phyloP scores from a whole-genome alignment of 352 stramenopile genomes.

The Globisporangium spiculum region DNA sequence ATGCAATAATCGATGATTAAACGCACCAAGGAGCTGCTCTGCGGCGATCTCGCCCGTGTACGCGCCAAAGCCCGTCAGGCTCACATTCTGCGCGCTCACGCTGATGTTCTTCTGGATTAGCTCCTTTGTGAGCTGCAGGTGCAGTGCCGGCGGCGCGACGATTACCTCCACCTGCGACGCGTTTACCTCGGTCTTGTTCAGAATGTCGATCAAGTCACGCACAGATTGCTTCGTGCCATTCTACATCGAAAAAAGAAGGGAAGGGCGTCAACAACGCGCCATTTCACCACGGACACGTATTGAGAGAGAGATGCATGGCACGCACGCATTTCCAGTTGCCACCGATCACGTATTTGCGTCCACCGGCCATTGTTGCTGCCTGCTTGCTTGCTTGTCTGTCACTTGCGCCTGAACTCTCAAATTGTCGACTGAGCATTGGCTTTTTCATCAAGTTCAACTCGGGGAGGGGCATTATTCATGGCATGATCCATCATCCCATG shows the following conservation, averaged over 20 bases:
- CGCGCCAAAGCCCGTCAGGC: constrained; percentile 82
- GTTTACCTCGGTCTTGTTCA: constrained; percentile 72
- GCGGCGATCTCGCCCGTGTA: constrained; percentile 93
- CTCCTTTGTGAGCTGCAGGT: constrained; percentile 51
- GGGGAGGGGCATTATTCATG: neutral
- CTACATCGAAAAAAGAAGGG: constrained; percentile 18
- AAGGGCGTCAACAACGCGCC: neutral
- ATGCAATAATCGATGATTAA: neutral
- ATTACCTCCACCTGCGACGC: constrained; percentile 70
- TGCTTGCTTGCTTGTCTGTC: neutral
- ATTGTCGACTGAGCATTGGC: neutral
- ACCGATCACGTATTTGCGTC: constrained; percentile 86
- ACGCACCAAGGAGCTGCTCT: constrained; percentile 79
- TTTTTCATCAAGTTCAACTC: constrained; percentile 11
- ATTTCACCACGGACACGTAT: neutral
- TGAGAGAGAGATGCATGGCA: neutral
- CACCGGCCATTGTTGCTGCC: constrained; percentile 11
- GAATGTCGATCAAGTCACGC: constrained; percentile 82
- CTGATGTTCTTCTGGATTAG: constrained; percentile 57
- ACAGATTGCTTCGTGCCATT: constrained; percentile 81
- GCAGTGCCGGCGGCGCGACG: constrained; percentile 73
- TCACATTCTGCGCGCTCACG: constrained; percentile 82
- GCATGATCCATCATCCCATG: neutral
- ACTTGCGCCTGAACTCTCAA: neutral
- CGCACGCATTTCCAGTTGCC: constrained; percentile 94